Evolutionary conservation across 257 asterid genomes (phyloP).

Genomic region (Capsicum pubescens): DNA sequence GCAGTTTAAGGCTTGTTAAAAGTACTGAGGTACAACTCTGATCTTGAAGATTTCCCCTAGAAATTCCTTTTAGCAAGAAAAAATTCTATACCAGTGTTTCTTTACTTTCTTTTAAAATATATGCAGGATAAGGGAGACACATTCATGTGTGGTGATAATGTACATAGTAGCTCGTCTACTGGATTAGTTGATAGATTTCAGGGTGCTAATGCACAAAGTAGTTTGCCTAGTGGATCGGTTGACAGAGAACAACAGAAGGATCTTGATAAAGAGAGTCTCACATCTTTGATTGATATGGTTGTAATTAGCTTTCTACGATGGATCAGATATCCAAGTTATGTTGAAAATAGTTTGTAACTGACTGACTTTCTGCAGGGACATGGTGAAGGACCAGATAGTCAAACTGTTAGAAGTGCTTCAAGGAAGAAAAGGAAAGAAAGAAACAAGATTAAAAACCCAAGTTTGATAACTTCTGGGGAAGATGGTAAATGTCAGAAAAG

Average conservation of each 20-base stretch:
- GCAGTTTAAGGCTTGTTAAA: constrained; percentile 44
- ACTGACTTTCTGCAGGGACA: constrained; percentile 75
- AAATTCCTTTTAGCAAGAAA: constrained; percentile 29
- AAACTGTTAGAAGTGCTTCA: constrained; percentile 57
- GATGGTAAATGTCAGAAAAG: constrained; percentile 56
- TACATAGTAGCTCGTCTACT: constrained; percentile 17
- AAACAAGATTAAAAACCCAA: constrained; percentile 62
- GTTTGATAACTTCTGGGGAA: constrained; percentile 48
- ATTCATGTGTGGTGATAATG: constrained; percentile 34
- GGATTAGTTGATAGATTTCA: constrained; percentile 3
- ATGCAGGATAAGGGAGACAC: constrained; percentile 62
- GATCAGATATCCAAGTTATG: constrained; percentile 42
- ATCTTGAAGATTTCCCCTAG: constrained; percentile 34
- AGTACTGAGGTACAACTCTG: constrained; percentile 58
- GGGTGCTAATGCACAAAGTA: constrained; percentile 45
- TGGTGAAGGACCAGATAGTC: constrained; percentile 57
- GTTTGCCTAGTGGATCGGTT: constrained; percentile 44
- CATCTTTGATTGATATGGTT: constrained; percentile 67
- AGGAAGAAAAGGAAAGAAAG: constrained; percentile 82
- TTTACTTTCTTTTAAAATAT: constrained; percentile 30
- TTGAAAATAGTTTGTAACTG: constrained; percentile 57
- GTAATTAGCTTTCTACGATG: constrained; percentile 50
- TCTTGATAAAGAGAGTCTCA: constrained; percentile 47
- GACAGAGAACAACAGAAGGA: constrained; percentile 48
- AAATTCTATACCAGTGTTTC: constrained; percentile 22